These are phyloP conservation scores for Fusarium annulatum DNA, from an alignment of 2,329 filamentous ascomycete species.

Conservation along the genomic window DNA sequence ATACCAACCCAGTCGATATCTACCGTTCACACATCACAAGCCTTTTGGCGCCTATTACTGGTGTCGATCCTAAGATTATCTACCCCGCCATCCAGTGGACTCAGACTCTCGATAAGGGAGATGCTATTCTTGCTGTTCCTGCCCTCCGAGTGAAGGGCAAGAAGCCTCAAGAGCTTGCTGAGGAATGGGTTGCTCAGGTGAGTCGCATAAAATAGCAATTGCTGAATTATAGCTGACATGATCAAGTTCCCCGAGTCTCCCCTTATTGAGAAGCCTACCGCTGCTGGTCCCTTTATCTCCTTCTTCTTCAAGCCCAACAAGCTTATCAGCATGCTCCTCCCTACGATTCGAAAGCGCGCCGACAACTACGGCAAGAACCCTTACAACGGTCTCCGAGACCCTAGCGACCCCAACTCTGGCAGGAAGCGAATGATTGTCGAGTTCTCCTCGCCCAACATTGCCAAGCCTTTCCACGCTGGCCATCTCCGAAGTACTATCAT, in stretches of 20 bases:
- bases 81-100: constrained; percentile 85
- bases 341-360: constrained; percentile 73
- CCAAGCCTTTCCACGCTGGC: constrained; percentile 84
- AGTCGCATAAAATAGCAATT: constrained; percentile 2
- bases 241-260: constrained; percentile 77
- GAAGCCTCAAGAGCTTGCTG: constrained; percentile 71
- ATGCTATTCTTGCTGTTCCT: constrained; percentile 81
- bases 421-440: constrained; percentile 79
- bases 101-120: constrained; percentile 81
- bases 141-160: constrained; percentile 81
- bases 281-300: constrained; percentile 76
- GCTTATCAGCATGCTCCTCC: constrained; percentile 74
- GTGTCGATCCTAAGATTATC: constrained; percentile 76
- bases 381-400: constrained; percentile 69
- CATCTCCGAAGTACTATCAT: constrained; percentile 84
- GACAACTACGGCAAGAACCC: constrained; percentile 64
- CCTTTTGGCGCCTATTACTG: constrained; percentile 74
- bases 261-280: constrained; percentile 75
- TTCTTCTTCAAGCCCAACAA: constrained; percentile 83
- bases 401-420: constrained; percentile 67
- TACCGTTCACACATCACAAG: constrained; percentile 82
- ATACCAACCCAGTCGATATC: constrained; percentile 80
- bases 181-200: constrained; percentile 72
- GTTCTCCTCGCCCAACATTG: constrained; percentile 88
- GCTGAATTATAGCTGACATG: constrained; percentile 13